Percentiles rank a stretch among this genome's conserved stretches.
Conservation (phyloP, 805 yeast species). For the Alloascoidea hylecoeti region DNA sequence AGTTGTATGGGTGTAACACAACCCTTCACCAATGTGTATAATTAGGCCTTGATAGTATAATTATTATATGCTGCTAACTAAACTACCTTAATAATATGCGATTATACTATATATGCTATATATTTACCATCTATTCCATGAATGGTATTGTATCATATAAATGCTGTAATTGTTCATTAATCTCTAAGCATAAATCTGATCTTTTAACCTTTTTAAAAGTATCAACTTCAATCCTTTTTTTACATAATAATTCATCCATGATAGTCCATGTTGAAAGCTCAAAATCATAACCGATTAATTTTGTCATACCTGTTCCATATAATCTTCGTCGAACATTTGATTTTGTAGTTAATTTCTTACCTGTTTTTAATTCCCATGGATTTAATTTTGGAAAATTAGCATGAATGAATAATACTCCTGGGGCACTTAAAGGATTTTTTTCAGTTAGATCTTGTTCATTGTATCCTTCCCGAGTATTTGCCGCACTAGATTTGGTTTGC, state of each 20-base stretch:
- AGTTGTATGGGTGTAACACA: slow-evolving; percentile 28
- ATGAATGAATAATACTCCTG: slow-evolving; percentile 37
- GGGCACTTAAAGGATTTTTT: slow-evolving; percentile 11
- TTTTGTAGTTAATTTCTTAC: slow-evolving; percentile 24
- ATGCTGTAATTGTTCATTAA: neutral
- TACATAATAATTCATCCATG: slow-evolving; percentile 42
- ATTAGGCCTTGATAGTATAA: too few species aligned
- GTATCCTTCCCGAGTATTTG: too few species aligned
- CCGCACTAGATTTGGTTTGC: neutral
- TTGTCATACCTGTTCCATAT: slow-evolving; percentile 41
- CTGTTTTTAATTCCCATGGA: slow-evolving; percentile 36
- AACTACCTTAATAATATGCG: too few species aligned
- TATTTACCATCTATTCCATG: too few species aligned
- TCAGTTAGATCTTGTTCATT: neutral
- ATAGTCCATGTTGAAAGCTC: slow-evolving; percentile 45
- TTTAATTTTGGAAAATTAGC: slow-evolving; percentile 56
- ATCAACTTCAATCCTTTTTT: slow-evolving; percentile 27
- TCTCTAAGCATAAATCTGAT: neutral
- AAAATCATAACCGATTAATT: slow-evolving; percentile 39
- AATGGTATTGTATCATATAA: neutral
- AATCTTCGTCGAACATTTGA: slow-evolving; percentile 33
- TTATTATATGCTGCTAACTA: too few species aligned
- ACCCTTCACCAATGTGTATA: too few species aligned
- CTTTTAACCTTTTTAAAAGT: slow-evolving; percentile 19
- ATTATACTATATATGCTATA: too few species aligned